These are phyloP conservation scores for Chalciporus pseudorubinellus DNA, from an alignment of 768 basidiomycete species.

Conservation along the genomic window DNA sequence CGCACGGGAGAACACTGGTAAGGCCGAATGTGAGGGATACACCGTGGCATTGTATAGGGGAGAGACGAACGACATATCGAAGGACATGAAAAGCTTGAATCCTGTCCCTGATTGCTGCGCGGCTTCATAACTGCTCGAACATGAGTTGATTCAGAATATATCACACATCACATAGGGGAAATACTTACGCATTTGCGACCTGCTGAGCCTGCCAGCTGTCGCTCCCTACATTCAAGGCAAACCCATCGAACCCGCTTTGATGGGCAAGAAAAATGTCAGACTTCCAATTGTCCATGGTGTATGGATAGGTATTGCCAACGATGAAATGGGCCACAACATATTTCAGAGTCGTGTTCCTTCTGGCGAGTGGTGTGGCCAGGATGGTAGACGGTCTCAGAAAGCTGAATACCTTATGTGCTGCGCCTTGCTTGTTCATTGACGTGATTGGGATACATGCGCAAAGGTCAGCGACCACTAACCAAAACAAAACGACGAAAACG, in stretches of 20 bases:
- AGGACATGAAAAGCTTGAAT: slow-evolving; percentile 75
- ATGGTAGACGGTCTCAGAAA: background rate
- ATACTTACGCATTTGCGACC: slow-evolving; percentile 60
- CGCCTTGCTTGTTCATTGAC: background rate
- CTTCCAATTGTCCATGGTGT: slow-evolving; percentile 41
- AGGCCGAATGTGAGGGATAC: background rate
- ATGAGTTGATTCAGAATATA: slow-evolving; percentile 13
- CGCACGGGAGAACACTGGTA: slow-evolving; percentile 54
- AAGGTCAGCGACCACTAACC: slow-evolving; percentile 9
- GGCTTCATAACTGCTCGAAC: slow-evolving; percentile 47
- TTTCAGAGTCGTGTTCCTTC: slow-evolving; percentile 30
- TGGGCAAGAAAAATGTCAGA: slow-evolving; percentile 57
- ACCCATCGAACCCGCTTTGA: slow-evolving; percentile 60
- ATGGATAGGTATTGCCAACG: slow-evolving; percentile 66
- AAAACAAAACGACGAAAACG: slow-evolving; percentile 10
- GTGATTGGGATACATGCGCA: slow-evolving; percentile 15
- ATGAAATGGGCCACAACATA: slow-evolving; percentile 59
- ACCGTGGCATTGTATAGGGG: background rate
- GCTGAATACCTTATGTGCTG: background rate
- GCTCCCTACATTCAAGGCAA: slow-evolving; percentile 67
- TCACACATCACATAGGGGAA: background rate
- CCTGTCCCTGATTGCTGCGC: slow-evolving; percentile 48
- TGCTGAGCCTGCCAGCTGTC: slow-evolving; percentile 63
- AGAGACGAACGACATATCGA: slow-evolving; percentile 68
- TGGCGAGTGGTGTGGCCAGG: slow-evolving; percentile 1